Evolutionary conservation across 345 rosid species (phyloP), one percentile per base, ranked within the genome.

Genomic region (Camelina sativa): DNA sequence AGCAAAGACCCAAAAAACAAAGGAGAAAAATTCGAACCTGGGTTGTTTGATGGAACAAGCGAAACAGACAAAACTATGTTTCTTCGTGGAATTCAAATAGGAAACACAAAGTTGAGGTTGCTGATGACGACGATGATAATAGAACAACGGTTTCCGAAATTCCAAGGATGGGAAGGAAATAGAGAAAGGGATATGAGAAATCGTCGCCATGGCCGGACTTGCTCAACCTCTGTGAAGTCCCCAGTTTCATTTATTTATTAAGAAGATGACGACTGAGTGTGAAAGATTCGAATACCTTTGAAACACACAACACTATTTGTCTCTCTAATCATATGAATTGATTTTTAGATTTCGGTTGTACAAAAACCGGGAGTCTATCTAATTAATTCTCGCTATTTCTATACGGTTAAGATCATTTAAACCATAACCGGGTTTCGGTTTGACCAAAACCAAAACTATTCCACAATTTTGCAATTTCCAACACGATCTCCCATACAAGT

Each of bases 161-260:
- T 57, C 50, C 1, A 38, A 38, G 52, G 85, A 57, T 15, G 82
- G 52, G 25, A 77, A 61, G 5, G 86, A 59, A 28, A 76, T 28
- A 58, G 70, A 73, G 65, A 48, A 57, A 43, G 82, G 80, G 11
- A 65, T 20, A 5, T 69, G 75, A 80, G 17, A 68, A 64, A 80
- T 80, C n/a, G 85, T 70, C 34, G 91, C 88, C 97, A 91, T 87
- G 76, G 68, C 68, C 43, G 63, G 22, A 57, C 23, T 74, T 56
- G 3, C 66, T 41, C 55, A 41, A 62, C 43, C 34, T 68, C 56
- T 52, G 4, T 28, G 30, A 60, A 11, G 62, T 25, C 60, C 8
- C 47, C 73, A 74, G 57, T 28, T 28, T 28, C 79, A 68, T 75
- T 60, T 59, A 68, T 75, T 60, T 59, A 69, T 60, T 51, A 53